phyloP scores from a whole-genome alignment of 2,329 filamentous ascomycete species.

The Aspergillus hiratsukae region DNA sequence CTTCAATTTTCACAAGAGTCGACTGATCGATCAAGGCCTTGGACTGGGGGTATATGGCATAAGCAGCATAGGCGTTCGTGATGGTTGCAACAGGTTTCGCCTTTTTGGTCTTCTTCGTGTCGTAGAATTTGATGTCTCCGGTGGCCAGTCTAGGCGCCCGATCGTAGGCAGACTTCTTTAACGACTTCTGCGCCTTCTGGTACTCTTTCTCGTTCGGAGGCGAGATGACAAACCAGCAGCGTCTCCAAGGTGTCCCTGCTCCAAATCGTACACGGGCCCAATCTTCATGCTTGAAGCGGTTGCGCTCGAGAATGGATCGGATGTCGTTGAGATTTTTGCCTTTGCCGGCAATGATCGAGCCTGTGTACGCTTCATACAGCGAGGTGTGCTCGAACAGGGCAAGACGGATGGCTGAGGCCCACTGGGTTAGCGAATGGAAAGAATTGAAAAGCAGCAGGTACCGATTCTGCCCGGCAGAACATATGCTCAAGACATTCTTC shows the following conservation, averaged over 20 bases:
- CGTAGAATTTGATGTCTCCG: slow-evolving; percentile 93
- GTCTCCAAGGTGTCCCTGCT: slow-evolving; percentile 89
- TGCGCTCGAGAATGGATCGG: slow-evolving; percentile 77
- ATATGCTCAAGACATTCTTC: slow-evolving; percentile 92
- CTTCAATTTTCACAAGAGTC: slow-evolving; percentile 89
- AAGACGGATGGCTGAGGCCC: slow-evolving; percentile 90
- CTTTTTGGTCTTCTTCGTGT: slow-evolving; percentile 91
- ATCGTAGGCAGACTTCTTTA: slow-evolving; percentile 77
- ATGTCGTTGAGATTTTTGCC: slow-evolving; percentile 88
- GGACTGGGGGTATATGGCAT: slow-evolving; percentile 92
- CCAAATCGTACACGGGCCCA: slow-evolving; percentile 96
- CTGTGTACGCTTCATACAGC: slow-evolving; percentile 93
- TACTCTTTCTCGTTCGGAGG: slow-evolving; percentile 93
- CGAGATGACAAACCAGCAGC: slow-evolving; percentile 92
- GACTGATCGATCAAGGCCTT: slow-evolving; percentile 93
- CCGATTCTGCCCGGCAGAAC: slow-evolving; percentile 90
- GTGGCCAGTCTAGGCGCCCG: slow-evolving; percentile 67
- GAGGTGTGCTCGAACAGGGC: slow-evolving; percentile 92
- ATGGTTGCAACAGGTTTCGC: slow-evolving; percentile 85
- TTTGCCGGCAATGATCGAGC: slow-evolving; percentile 90
- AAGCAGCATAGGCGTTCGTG: slow-evolving; percentile 83
- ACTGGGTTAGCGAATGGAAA: slow-evolving; percentile 85
- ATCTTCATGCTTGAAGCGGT: slow-evolving; percentile 73
- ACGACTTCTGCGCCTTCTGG: slow-evolving; percentile 73
- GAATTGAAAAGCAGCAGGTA: slow-evolving; percentile 97